Evolutionary conservation across 768 basidiomycete species (phyloP), one percentile per base, ranked within the genome.

Genomic region (Dioszegia aurantiaca): DNA sequence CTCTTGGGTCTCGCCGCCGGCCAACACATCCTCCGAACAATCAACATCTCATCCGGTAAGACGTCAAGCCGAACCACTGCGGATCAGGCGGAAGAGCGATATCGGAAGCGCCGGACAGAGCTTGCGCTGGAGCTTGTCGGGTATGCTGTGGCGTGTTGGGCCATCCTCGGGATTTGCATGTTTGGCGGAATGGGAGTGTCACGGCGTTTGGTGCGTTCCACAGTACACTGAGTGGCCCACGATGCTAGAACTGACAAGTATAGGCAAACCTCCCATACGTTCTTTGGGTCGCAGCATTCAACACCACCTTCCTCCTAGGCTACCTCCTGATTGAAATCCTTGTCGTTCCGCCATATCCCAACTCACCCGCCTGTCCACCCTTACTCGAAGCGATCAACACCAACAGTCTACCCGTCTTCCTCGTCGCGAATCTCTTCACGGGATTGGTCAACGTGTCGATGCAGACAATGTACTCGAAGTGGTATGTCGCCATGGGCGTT

Each of bases 231-330:
- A n/a, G 8, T 26, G n/a, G 21, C 28, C 19, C 23, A 37, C 21
- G 17, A 21, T 9, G 3, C 4, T 10, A 52, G 33, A n/a, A n/a
- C 40, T 57, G 28, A 62, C 24, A 19, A 14, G 14, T 27, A 5
- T 60, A 93, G 92, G 89, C 86, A 43, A 97, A 98, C 69, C 66
- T 90, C 28, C 82, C 88, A 3, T 98, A 99, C 76, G 84, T 92
- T 33, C 76, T 91, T 17, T 97, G 93, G 91, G 82, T 88, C 8
- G 82, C 84, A 0, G 91, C 89, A 10, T 94, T 84, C 83, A 98
- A 97, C 73, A 86, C 86, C 0, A 82, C 85, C 2, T 91, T 91
- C 79, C 78, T 97, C 16, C 80, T 91, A 4, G 84, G 83, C 12
- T 94, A 95, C 78, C 80, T 92, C 40, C 61, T 85, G 23, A 77